Percentiles rank a stretch among this genome's conserved stretches.
Evolutionary conservation across 2,329 filamentous ascomycete species (phyloP).

Genomic region (Trichoderma lentiforme): DNA sequence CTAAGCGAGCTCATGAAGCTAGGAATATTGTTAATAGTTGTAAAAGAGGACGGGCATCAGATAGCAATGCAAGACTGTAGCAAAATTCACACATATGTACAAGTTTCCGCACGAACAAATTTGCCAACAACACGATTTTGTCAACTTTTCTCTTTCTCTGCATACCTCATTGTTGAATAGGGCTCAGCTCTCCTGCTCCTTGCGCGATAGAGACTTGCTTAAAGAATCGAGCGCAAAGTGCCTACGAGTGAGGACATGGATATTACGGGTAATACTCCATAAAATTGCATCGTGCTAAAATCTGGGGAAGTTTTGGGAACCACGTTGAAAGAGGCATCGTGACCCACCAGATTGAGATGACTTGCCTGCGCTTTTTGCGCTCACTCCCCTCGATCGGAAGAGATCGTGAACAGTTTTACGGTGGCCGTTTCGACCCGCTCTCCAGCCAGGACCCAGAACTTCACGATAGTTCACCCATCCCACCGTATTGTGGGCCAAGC

Average conservation of each 20-base stretch:
- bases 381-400: neutral
- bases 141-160: neutral
- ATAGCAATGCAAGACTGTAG: neutral
- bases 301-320: slow-evolving; percentile 34
- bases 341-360: neutral
- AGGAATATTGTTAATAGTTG: neutral
- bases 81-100: neutral
- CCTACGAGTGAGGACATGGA: neutral
- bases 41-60: neutral
- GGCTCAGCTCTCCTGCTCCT: neutral
- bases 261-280: neutral
- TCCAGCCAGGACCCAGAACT: neutral
- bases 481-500: slow-evolving; percentile 9
- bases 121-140: neutral
- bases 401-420: slow-evolving; percentile 20
- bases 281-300: slow-evolving; percentile 3
- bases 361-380: neutral
- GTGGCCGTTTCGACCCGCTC: slow-evolving; percentile 3
- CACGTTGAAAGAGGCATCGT: slow-evolving; percentile 27
- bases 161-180: too few species aligned
- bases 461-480: neutral
- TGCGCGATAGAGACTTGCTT: neutral
- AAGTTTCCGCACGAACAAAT: neutral
- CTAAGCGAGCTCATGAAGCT: neutral
- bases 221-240: neutral